phyloP scores from a whole-genome alignment of 768 basidiomycete genomes.

The Lepiota subincarnata region DNA sequence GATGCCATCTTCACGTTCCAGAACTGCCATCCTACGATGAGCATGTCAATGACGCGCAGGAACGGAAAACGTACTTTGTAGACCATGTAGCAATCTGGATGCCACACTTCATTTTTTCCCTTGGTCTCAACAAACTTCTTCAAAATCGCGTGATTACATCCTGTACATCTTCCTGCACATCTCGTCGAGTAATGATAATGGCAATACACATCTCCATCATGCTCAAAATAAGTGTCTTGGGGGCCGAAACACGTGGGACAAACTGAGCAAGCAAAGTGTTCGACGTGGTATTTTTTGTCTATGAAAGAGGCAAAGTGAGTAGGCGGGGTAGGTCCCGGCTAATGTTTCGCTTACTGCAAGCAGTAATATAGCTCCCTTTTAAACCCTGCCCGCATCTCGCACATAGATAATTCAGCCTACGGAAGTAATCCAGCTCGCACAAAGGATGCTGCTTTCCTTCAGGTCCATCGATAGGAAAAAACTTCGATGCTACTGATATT shows the following conservation, averaged over 20 bases:
- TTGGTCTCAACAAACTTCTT: constrained; percentile 99
- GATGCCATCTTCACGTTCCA: constrained; percentile 97
- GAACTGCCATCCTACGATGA: constrained; percentile 52
- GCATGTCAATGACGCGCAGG: neutral
- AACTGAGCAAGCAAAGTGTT: constrained; percentile 98
- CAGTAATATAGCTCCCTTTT: constrained; percentile 97
- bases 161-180: constrained; percentile 97
- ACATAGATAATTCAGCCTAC: constrained; percentile 92
- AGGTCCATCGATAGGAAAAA: constrained; percentile 96
- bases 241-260: constrained; percentile 96
- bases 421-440: constrained; percentile 98
- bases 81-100: constrained; percentile 99
- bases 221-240: constrained; percentile 98
- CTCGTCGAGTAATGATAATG: constrained; percentile 99
- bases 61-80: constrained; percentile 69
- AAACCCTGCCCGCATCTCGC: constrained; percentile 93
- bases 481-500: constrained; percentile 94
- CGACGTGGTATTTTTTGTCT: constrained; percentile 99
- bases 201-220: constrained; percentile 96
- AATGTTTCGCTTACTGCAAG: constrained; percentile 68
- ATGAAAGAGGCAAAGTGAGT: constrained; percentile 7
- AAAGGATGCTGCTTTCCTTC: constrained; percentile 88
- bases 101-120: constrained; percentile 98
- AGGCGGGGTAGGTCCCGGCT: neutral
- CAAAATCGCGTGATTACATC: constrained; percentile 93